Evolutionary conservation across 768 basidiomycete species (phyloP), one percentile per base, ranked within the genome.

Genomic region (Leccinellum luteum): DNA sequence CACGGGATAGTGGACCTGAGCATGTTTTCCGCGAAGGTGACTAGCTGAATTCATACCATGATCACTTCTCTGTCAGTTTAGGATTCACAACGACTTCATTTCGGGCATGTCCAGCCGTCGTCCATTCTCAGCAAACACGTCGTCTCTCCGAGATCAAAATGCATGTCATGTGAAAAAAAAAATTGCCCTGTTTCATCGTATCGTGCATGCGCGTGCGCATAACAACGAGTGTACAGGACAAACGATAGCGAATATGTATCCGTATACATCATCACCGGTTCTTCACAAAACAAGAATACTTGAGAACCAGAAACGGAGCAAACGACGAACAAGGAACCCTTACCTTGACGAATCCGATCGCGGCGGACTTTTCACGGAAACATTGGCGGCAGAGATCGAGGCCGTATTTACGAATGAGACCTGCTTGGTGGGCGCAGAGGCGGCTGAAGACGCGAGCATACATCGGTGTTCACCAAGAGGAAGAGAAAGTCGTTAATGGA

Each of bases 341-440:
- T 64, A 95, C 94, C 91, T 97, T 97, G 73, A 83, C 79, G 82
- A 97, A 97, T 59, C 94, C 94, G 68, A 97, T 97, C 59, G 90
- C 88, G 66, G 87, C 83, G 52, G 92, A 83, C 80, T 94, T 94
- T 81, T 97, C 94, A 67, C 94, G 90, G 90, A 96, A 97, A 79
- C 94, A 97, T 77, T 97, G 94, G 77, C 94, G 91, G 79, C 94
- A 97, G 67, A 97, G 89, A 79, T 96, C 93, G 65, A 96, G 86
- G 57, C 94, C 94, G 77, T 96, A 94, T 78, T 95, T 92, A 78
- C 94, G 90, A 76, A 97, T 94, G 75, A 97, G 85, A 88, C 94
- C 94, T 68, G 93, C 94, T 77, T 95, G 93, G 76, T 97, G 94
- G 35, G 94, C 91, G 69, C 94, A 97, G 69, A 93, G 90, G 72